Evolutionary conservation across 1,139 yeast genomes (phyloP), one percentile per base, ranked within the genome.

Genomic region (Pichia sp.): DNA sequence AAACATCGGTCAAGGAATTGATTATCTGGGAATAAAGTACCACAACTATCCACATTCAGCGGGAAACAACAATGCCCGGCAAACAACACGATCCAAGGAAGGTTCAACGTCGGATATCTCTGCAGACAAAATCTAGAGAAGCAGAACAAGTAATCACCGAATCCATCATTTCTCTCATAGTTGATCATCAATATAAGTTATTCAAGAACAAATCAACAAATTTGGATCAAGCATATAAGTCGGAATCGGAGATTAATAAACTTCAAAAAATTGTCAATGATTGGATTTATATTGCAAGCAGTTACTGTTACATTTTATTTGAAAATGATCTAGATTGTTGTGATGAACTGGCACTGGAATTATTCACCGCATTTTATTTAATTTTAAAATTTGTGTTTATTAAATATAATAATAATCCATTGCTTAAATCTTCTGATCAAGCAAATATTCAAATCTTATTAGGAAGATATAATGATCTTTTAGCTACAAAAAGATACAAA

Each of bases 221-320:
- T 6, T 24, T 43, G 16, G 16, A 40, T 7, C 20, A 22, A 1
- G 38, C 27, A 7, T 43, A 43, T 33, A 7, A 30, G 3, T 18
- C 16, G 18, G 47, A 43, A 24, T 9, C 16, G 3, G 4, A 8
- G 6, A 19, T 11, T 3, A 19, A 37, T 13, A 32, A 20, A 13
- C 11, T 22, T 8, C 9, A 25, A 3, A 43, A 43, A 21, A 37
- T 43, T 7, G 8, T 37, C 3, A 41, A 41, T 21, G 47, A 43
- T 28, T 43, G 47, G 47, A 35, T 43, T 5, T 43, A 40, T 28
- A 39, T 43, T n/a, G 44, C 44, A n/a, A 40, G 44, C 22, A 40
- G 18, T 25, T 40, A 40, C 20, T 43, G 44, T 14, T 37, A 27
- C n/a, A 31, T 43, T 13, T 33, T 43, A 27, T 32, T 26, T 10